Percentiles rank a stretch among this genome's conserved stretches.
Conservation (phyloP, 352 stramenopile genomes). For the Pythium apleroticum region DNA sequence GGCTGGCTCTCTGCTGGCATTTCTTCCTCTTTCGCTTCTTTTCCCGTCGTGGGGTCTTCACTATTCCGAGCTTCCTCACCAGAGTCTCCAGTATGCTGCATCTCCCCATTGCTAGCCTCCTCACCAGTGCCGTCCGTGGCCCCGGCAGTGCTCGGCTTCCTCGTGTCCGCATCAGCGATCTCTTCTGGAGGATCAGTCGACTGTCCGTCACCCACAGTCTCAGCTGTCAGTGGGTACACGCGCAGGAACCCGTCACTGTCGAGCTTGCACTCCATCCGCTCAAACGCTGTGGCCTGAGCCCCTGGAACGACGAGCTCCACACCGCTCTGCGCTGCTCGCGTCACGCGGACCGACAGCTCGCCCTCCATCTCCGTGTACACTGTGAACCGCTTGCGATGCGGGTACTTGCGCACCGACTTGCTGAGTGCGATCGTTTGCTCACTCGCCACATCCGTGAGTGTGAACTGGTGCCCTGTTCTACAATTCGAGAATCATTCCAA, state of each 20-base stretch:
- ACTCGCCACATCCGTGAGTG: slow-evolving; percentile 52
- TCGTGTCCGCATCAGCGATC: neutral
- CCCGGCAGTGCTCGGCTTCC: neutral
- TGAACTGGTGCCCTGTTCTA: slow-evolving; percentile 65
- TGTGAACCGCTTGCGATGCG: slow-evolving; percentile 5
- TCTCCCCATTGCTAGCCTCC: neutral
- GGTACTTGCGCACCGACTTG: slow-evolving; percentile 18
- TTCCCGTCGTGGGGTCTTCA: neutral
- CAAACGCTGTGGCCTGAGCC: slow-evolving; percentile 14
- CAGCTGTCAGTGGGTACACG: neutral
- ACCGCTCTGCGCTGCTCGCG: neutral
- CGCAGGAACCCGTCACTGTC: slow-evolving; percentile 9
- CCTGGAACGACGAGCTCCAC: neutral
- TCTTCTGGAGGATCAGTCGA: neutral
- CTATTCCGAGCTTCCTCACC: neutral
- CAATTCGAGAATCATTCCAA: no score
- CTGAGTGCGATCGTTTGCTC: slow-evolving; percentile 46
- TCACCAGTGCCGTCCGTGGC: no score
- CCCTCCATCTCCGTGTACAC: slow-evolving; percentile 14
- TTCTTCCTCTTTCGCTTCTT: neutral
- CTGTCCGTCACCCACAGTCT: neutral
- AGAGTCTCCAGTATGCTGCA: neutral
- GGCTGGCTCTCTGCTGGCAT: neutral
- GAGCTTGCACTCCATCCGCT: slow-evolving; percentile 5
- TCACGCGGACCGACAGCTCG: slow-evolving; percentile 12